Evolutionary conservation across 2,329 filamentous ascomycete genomes (phyloP).

Genomic region (Aureobasidium leucospermi): DNA sequence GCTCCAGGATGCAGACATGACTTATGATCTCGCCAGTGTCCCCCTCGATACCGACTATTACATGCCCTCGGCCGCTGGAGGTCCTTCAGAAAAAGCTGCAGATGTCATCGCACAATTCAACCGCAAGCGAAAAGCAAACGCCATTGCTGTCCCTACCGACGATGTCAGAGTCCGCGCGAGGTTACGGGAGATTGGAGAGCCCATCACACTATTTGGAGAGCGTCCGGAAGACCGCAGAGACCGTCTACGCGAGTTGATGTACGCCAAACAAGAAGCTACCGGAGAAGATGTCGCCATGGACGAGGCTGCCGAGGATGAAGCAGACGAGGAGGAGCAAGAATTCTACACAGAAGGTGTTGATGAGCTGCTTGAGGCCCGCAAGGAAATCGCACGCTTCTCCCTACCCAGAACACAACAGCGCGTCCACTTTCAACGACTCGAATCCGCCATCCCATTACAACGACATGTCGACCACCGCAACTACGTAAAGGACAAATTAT

Average conservation of each 20-base stretch:
- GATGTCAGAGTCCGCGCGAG: slow-evolving; percentile 76
- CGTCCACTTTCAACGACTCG: slow-evolving; percentile 67
- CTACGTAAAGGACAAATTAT: slow-evolving; percentile 72
- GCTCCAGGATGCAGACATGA: slow-evolving; percentile 16
- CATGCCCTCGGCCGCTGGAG: slow-evolving; percentile 59
- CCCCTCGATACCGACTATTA: slow-evolving; percentile 74
- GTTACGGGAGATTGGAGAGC: slow-evolving; percentile 82
- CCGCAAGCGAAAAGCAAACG: slow-evolving; percentile 80
- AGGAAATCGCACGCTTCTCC: slow-evolving; percentile 74
- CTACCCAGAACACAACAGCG: slow-evolving; percentile 73
- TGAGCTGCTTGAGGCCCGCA: slow-evolving; percentile 67
- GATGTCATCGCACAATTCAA: slow-evolving; percentile 83
- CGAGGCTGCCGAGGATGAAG: slow-evolving; percentile 46
- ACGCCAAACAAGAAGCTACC: slow-evolving; percentile 57
- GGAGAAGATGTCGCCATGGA: slow-evolving; percentile 48
- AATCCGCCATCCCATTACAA: slow-evolving; percentile 74
- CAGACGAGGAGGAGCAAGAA: slow-evolving; percentile 73
- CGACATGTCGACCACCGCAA: slow-evolving; percentile 92
- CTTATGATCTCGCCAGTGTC: slow-evolving; percentile 17
- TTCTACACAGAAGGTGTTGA: slow-evolving; percentile 84
- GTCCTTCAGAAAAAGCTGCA: slow-evolving; percentile 68
- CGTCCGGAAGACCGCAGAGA: slow-evolving; percentile 79
- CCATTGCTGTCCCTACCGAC: slow-evolving; percentile 87
- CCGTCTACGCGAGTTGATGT: slow-evolving; percentile 70
- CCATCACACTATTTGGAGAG: slow-evolving; percentile 91